Evolutionary conservation across 1,284 basidiomycete species (phyloP), one percentile per base, ranked within the genome.

Genomic region (Puccinia polysora): DNA sequence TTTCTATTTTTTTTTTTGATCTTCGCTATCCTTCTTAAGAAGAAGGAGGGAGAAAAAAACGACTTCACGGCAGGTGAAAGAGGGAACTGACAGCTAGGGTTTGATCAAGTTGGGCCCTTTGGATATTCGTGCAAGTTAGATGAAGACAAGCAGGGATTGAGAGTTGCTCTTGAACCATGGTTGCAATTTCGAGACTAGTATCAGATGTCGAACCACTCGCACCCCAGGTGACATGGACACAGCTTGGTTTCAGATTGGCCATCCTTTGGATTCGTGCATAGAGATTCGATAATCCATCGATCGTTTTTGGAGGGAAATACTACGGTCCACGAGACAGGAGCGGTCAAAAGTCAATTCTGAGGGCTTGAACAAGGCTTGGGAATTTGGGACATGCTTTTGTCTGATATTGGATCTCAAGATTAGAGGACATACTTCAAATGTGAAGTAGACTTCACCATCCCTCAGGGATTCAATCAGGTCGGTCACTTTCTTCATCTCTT

Each of bases 71-170:
- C n/a, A 20, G 49, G 34, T 32, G 20, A 50, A 15, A n/a, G n/a
- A 45, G 40, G 40, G 10, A 45, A 59, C 25, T 23, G 50, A 56
- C 60, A 32, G 45, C 5, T 49, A 99, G 81, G 23, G 88, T 88
- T 50, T 87, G 84, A 79, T 97, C 91, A 5, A 99, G 86, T 81
- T 88, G 87, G 25, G 89, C 90, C 75, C 88, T 85, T 75, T 88
- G 85, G 89, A 96, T 95, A 80, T 98, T 98, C 23, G 96, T 98
- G 82, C 96, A 99, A 18, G 96, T 98, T 75, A 99, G 80, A 83
- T 99, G 96, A 77, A 99, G 82, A 74, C 97, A 86, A 0, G 91
- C 91, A 78, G 93, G 89, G 56, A 90, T 81, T 2, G 93, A 93
- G 79, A 89, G 86, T 65, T 89, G 87, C 7, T 82, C 81, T 79